A percentile compares a stretch with the other conserved stretches of the same genome.
These are phyloP conservation scores for Pseudocohnilembus persalinus DNA, from an alignment of 169 alveolate genomes.

Conservation along the genomic window DNA sequence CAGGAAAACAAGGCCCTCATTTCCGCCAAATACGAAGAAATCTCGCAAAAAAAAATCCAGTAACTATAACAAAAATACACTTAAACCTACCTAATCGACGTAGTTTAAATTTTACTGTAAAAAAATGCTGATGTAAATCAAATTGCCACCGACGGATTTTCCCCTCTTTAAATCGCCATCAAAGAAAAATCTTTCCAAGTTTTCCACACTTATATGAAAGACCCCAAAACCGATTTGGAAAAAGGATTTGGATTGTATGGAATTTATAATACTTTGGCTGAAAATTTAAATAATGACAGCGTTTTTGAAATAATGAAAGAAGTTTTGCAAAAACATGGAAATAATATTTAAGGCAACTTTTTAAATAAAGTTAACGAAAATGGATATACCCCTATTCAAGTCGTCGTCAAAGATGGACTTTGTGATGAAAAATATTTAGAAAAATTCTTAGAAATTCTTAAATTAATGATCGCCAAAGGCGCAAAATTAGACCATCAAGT, in stretches of 20 bases:
- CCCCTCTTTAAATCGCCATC: background rate
- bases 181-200: background rate
- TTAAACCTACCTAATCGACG: too few relatives aligned
- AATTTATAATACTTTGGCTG: background rate
- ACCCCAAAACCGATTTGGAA: background rate
- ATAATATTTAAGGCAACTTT: background rate
- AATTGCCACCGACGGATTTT: background rate
- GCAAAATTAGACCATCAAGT: background rate
- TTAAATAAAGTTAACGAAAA: background rate
- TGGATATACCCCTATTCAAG: background rate
- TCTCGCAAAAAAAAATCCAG: too few relatives aligned
- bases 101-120: too few relatives aligned
- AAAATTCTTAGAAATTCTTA: background rate
- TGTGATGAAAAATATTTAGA: background rate
- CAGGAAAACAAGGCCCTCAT: too few relatives aligned
- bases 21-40: too few relatives aligned
- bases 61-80: too few relatives aligned
- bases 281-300: background rate
- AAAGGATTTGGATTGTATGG: background rate
- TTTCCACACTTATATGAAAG: background rate
- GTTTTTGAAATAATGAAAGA: background rate
- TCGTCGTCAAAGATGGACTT: background rate
- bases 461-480: background rate
- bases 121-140: background rate
- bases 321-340: background rate